These are phyloP conservation scores for Elsinoe batatas DNA, from an alignment of 2,329 filamentous ascomycete genomes.

Conservation along the genomic window DNA sequence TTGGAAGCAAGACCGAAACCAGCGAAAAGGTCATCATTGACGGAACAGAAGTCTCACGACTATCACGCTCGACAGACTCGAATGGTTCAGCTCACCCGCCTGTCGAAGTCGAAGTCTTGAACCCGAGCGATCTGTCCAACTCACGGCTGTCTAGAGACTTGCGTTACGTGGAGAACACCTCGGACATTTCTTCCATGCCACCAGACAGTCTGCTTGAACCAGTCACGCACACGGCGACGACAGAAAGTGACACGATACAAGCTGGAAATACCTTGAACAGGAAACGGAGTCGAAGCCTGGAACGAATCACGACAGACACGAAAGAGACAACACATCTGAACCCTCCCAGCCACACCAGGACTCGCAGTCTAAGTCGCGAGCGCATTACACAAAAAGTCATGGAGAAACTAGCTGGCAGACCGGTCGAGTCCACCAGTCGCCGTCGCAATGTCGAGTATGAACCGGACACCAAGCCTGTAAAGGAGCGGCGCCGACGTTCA, in stretches of 20 bases:
- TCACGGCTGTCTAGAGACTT: slow-evolving; percentile 41
- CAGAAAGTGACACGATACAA: background rate
- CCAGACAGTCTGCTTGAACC: slow-evolving; percentile 60
- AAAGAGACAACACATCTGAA: slow-evolving; percentile 34
- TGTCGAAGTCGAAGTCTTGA: slow-evolving; percentile 80
- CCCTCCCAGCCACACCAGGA: slow-evolving; percentile 48
- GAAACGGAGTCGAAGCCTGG: slow-evolving; percentile 41
- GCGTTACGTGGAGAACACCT: slow-evolving; percentile 57
- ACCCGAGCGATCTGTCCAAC: slow-evolving; percentile 57
- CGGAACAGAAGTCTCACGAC: slow-evolving; percentile 48
- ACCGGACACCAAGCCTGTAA: slow-evolving; percentile 23
- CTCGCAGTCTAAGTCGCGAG: slow-evolving; percentile 56
- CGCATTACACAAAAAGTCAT: slow-evolving; percentile 59
- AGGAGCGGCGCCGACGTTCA: slow-evolving; percentile 24
- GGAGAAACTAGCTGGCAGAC: slow-evolving; percentile 49
- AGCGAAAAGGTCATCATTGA: slow-evolving; percentile 18
- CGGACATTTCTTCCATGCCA: slow-evolving; percentile 79
- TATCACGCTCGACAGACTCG: slow-evolving; percentile 74
- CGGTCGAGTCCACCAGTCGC: slow-evolving; percentile 25
- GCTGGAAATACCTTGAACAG: slow-evolving; percentile 19
- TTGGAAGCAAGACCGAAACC: slow-evolving; percentile 37
- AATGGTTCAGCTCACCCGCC: slow-evolving; percentile 60
- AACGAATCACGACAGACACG: slow-evolving; percentile 28
- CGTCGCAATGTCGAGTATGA: slow-evolving; percentile 27
- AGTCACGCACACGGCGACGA: slow-evolving; percentile 32